These are phyloP conservation scores for Huntiella bhutanensis DNA, from an alignment of 2,329 filamentous ascomycete genomes.

Conservation along the genomic window DNA sequence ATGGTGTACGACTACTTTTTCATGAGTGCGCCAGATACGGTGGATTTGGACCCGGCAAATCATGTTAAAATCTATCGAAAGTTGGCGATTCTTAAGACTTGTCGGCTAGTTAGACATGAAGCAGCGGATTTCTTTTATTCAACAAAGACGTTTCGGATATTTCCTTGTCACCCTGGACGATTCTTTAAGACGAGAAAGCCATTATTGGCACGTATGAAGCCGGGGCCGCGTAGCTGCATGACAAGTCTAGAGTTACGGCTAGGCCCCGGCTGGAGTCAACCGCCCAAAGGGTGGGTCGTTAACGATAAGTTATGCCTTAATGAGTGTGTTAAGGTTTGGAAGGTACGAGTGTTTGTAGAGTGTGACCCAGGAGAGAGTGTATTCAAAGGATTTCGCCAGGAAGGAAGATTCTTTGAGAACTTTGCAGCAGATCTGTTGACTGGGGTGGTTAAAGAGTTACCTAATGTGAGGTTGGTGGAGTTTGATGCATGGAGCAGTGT, in stretches of 20 bases:
- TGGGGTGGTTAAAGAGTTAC: slow-evolving; percentile 36
- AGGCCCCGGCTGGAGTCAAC: slow-evolving; percentile 53
- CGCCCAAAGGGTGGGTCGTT: slow-evolving; percentile 52
- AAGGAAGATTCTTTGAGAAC: slow-evolving; percentile 48
- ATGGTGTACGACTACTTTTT: slow-evolving; percentile 50
- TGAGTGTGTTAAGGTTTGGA: slow-evolving; percentile 40
- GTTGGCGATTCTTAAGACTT: slow-evolving; percentile 42
- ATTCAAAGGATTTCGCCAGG: slow-evolving; percentile 48
- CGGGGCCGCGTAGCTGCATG: slow-evolving; percentile 38
- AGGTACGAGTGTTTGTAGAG: slow-evolving; percentile 50
- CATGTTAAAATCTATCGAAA: slow-evolving; percentile 40
- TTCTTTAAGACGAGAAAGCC: slow-evolving; percentile 59
- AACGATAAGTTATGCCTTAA: slow-evolving; percentile 42
- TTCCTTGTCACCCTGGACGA: slow-evolving; percentile 42
- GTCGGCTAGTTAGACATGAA: slow-evolving; percentile 41
- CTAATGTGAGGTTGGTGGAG: slow-evolving; percentile 37
- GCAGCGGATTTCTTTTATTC: slow-evolving; percentile 48
- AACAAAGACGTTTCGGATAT: slow-evolving; percentile 42
- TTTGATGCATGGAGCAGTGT: slow-evolving; percentile 54
- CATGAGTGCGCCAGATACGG: slow-evolving; percentile 28
- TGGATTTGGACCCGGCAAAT: slow-evolving; percentile 51
- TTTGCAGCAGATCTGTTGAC: slow-evolving; percentile 42
- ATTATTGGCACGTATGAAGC: slow-evolving; percentile 45
- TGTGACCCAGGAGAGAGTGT: slow-evolving; percentile 49
- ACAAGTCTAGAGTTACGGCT: slow-evolving; percentile 50